Evolutionary conservation across 2,329 filamentous ascomycete genomes (phyloP), one percentile per base, ranked within the genome.

Genomic region (Ceratocystis harringtonii): DNA sequence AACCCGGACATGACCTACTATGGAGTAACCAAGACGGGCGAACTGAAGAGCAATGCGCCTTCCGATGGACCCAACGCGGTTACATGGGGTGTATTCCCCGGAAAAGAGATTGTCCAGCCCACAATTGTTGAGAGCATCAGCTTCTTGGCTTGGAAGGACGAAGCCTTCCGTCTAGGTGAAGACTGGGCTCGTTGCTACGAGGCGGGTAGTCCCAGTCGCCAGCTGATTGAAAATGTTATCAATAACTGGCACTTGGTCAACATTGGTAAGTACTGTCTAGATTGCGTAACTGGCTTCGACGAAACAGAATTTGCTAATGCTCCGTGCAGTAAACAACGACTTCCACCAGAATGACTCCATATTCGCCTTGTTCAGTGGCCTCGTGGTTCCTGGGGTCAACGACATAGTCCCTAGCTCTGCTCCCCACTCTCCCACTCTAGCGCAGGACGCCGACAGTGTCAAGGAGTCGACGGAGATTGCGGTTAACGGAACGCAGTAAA

Each of bases 51-150:
- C 32, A 97, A 99, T 72, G 86, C 90, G 1, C 85, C 86, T 7
- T 84, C 85, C 25, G 90, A 95, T 70, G 89, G 90, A 5, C 94
- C 94, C 45, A 99, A 99, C 71, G 94, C 94, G n/a, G 89, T 99
- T 62, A 99, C 94, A 1, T 99, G 94, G 94, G 94, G 94, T 76
- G 95, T 99, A 43, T 99, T 97, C 78, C 92, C 94, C 0, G 94
- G 94, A 67, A 95, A 97, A 75, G 94, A 99, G 76, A 96, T 99
- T 73, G 92, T 99, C n/a, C 94, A 99, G 75, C 94, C 94, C 15
- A 99, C 94, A n/a, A 96, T 99, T 71, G 94, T 99, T 63, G 94
- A 99, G 78, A 95, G 90, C 19, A 87, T 99, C 74, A 95, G 90
- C 74, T 99, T 99, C 82, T 79, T 99, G 64, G 94, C 94, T 1